phyloP scores from a whole-genome alignment of 371 early-diverging fungal species.

The Saksenaea oblongispora region DNA sequence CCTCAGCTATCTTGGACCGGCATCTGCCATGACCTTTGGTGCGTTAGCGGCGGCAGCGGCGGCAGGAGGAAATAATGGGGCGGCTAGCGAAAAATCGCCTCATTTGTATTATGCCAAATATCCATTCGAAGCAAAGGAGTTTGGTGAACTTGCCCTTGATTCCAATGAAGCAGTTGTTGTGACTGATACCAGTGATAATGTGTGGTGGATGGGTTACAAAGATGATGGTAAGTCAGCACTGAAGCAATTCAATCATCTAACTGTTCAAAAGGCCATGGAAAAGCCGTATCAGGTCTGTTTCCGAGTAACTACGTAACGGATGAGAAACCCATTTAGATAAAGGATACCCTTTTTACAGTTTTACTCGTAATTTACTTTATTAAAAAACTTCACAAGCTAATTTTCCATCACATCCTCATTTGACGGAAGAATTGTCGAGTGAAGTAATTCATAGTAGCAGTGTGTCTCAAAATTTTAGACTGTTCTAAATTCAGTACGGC shows the following conservation, averaged over 20 bases:
- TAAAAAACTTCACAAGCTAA: neutral
- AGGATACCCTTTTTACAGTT: neutral
- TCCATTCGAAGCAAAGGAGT: slow-evolving; percentile 75
- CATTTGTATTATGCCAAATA: slow-evolving; percentile 69
- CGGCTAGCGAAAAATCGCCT: slow-evolving; percentile 36
- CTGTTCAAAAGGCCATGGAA: slow-evolving; percentile 9
- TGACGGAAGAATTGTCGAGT: too few species aligned
- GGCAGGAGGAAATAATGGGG: slow-evolving; percentile 19
- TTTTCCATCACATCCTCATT: too few species aligned
- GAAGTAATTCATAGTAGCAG: too few species aligned
- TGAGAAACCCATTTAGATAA: slow-evolving; percentile 13
- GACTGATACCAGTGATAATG: slow-evolving; percentile 75
- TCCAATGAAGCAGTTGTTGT: slow-evolving; percentile 72
- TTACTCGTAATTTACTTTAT: neutral
- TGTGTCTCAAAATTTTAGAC: too few species aligned
- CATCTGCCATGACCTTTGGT: slow-evolving; percentile 31
- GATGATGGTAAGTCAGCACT: slow-evolving; percentile 51
- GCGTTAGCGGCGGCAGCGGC: slow-evolving; percentile 32
- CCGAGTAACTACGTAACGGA: slow-evolving; percentile 45
- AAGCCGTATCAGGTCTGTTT: slow-evolving; percentile 34
- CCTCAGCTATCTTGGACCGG: neutral
- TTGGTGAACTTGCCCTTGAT: slow-evolving; percentile 73
- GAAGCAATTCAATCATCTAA: neutral
- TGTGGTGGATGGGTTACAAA: slow-evolving; percentile 86
- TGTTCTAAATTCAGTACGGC: too few species aligned